These are phyloP conservation scores for Suillus decipiens DNA, from an alignment of 768 basidiomycete genomes.

Conservation along the genomic window DNA sequence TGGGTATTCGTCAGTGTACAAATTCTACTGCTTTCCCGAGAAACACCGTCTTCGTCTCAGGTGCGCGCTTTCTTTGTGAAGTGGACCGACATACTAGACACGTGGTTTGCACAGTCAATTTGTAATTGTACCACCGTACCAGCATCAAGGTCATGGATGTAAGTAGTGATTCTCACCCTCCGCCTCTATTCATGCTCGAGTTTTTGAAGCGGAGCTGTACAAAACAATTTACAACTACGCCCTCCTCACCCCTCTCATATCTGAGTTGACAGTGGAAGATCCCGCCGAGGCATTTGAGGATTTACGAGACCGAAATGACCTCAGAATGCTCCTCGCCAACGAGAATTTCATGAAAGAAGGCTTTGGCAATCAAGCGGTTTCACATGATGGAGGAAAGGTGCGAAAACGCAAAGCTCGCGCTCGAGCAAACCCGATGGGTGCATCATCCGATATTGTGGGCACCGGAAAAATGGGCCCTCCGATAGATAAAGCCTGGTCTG, in stretches of 20 bases:
- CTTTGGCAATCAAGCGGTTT: conserved; percentile 45
- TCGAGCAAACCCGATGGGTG: conserved; percentile 26
- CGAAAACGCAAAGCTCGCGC: conserved; percentile 42
- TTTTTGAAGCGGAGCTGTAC: conserved; percentile 76
- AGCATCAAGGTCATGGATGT: conserved; percentile 91
- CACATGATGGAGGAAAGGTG: conserved; percentile 50
- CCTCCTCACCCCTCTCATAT: conserved; percentile 61
- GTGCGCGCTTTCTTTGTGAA: conserved; percentile 38
- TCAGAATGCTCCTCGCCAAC: conserved; percentile 70
- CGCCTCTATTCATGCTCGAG: background rate
- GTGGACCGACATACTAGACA: background rate
- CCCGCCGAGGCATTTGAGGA: conserved; percentile 98
- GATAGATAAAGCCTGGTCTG: conserved; percentile 72
- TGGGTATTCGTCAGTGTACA: conserved; percentile 93
- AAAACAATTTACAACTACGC: conserved; percentile 80
- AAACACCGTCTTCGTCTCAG: conserved; percentile 84
- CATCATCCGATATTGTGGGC: conserved; percentile 22
- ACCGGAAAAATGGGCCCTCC: conserved; percentile 78
- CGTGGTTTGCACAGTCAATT: conserved; percentile 68
- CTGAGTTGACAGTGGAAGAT: conserved; percentile 97
- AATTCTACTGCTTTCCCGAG: conserved; percentile 96
- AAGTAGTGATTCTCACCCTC: conserved; percentile 30
- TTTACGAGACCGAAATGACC: conserved; percentile 88
- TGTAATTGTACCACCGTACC: conserved; percentile 88
- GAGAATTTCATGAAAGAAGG: conserved; percentile 71